phyloP scores from a whole-genome alignment of 768 basidiomycete genomes.

The Phlebiopsis flavidoalba region DNA sequence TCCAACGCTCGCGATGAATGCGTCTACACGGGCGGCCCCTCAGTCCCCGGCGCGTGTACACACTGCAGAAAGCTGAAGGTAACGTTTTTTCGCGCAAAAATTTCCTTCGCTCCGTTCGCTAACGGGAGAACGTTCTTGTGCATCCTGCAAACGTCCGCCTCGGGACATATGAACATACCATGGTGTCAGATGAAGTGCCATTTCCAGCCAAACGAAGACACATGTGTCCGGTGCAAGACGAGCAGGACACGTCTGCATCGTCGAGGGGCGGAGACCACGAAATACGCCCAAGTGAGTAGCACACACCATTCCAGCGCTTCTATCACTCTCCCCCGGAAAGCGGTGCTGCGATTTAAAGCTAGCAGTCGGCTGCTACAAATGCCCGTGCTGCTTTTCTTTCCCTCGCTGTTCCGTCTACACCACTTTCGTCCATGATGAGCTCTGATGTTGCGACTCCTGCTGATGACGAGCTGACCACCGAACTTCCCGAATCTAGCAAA shows the following conservation, averaged over 20 bases:
- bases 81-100: not conserved
- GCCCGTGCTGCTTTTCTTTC: not conserved
- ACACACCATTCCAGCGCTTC: slow-evolving; percentile 10
- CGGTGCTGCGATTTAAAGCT: slow-evolving; percentile 15
- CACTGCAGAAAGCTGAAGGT: slow-evolving; percentile 89
- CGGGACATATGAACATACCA: not conserved
- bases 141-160: not conserved
- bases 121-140: not conserved
- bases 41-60: slow-evolving; percentile 78
- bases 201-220: slow-evolving; percentile 65
- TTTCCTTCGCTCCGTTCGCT: not conserved
- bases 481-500: slow-evolving; percentile 49
- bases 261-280: slow-evolving; percentile 76
- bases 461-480: slow-evolving; percentile 16
- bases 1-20: not conserved
- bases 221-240: slow-evolving; percentile 73
- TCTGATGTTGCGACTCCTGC: not conserved
- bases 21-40: not conserved
- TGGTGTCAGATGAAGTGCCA: slow-evolving; percentile 76
- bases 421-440: not conserved
- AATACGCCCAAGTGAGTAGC: slow-evolving; percentile 75
- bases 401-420: slow-evolving; percentile 2
- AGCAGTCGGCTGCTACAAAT: not conserved
- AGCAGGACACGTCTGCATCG: slow-evolving; percentile 75
- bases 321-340: slow-evolving; percentile 4